Conservation (phyloP, 2,329 filamentous ascomycete genomes). For the Sclerotinia sclerotiorum region DNA sequence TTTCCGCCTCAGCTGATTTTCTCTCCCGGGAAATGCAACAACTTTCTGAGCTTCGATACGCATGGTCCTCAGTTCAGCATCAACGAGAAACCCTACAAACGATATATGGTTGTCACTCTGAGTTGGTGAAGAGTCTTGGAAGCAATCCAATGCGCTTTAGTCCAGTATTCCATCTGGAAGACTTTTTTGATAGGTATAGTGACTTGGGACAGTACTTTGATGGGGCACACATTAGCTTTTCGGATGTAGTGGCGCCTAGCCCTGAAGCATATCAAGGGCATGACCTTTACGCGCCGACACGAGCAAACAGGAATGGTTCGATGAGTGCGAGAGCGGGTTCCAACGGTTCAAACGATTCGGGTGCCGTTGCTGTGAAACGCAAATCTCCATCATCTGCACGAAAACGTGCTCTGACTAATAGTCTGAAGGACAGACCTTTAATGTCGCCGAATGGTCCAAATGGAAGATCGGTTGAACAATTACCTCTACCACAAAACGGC, state of each 20-base stretch:
- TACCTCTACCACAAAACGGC: conserved; percentile 15
- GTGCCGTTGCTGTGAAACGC: conserved; percentile 15
- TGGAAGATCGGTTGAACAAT: conserved; percentile 15
- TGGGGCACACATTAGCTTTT: conserved; percentile 69
- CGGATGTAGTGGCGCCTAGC: conserved; percentile 60
- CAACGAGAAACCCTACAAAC: conserved; percentile 76
- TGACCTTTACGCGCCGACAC: conserved; percentile 48
- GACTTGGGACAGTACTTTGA: conserved; percentile 64
- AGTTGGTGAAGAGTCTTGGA: conserved; percentile 71
- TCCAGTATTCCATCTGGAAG: conserved; percentile 79
- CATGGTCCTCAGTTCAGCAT: conserved; percentile 77
- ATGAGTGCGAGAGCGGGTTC: conserved; percentile 21
- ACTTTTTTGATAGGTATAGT: conserved; percentile 81
- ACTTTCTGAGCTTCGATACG: conserved; percentile 69
- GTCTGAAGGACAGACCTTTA: conserved; percentile 35
- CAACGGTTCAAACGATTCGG: conserved; percentile 36
- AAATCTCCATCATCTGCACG: conserved; percentile 39
- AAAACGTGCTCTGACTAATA: conserved; percentile 40
- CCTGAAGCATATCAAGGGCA: conserved; percentile 55
- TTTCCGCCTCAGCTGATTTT: conserved; percentile 66
- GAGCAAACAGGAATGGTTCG: conserved; percentile 40
- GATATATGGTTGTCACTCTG: conserved; percentile 75
- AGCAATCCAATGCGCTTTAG: conserved; percentile 71
- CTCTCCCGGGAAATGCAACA: conserved; percentile 78
- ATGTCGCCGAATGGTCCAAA: conserved; percentile 35